These are phyloP conservation scores for Prunus fruticosa DNA, from an alignment of 306 rosid species.

Conservation along the genomic window DNA sequence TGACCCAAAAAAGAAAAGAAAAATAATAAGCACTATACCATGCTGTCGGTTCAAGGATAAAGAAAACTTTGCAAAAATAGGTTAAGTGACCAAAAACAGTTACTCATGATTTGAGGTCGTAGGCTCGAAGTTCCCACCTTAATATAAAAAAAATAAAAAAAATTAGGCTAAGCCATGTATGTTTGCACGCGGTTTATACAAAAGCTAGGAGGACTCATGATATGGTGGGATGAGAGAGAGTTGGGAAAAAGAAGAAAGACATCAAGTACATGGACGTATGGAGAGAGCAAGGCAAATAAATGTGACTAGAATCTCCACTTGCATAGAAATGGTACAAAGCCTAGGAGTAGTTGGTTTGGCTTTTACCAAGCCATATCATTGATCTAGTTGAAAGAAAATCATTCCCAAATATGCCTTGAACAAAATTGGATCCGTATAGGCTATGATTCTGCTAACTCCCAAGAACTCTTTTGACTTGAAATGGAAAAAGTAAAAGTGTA, in stretches of 20 bases:
- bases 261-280: background rate
- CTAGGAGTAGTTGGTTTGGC: background rate
- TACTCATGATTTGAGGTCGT: too few species aligned
- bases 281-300: background rate
- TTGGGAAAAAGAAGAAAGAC: background rate
- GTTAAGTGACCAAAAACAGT: too few species aligned
- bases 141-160: too few species aligned
- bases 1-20: too few species aligned
- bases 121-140: too few species aligned
- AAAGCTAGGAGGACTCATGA: background rate
- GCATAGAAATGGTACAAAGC: background rate
- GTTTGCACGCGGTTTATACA: too few species aligned
- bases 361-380: conserved; percentile 8
- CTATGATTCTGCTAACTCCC: background rate
- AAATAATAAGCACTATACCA: too few species aligned
- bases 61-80: too few species aligned
- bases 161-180: too few species aligned
- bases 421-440: background rate
- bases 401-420: background rate
- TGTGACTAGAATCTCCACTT: too few species aligned
- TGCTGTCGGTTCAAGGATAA: too few species aligned
- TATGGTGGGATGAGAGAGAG: background rate
- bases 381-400: background rate
- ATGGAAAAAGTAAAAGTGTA: background rate
- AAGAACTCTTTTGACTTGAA: conserved; percentile 1